Percentiles rank a stretch among this genome's conserved stretches.
phyloP scores from a whole-genome alignment of 2,329 filamentous ascomycete genomes.

The Cladophialophora chaetospira region DNA sequence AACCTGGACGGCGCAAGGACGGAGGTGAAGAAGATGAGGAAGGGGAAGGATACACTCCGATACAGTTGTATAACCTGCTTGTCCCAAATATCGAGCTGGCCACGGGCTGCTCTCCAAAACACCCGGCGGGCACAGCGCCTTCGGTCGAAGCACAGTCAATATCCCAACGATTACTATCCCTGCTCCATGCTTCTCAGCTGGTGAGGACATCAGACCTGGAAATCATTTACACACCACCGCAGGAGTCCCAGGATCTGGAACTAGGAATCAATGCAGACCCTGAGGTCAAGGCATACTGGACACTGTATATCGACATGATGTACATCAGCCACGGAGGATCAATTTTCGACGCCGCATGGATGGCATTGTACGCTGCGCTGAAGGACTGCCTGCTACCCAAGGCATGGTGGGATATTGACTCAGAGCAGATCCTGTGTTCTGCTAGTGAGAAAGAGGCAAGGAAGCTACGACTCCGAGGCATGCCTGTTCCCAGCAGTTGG shows the following conservation, averaged over 20 bases:
- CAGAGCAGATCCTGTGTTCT: conserved; percentile 76
- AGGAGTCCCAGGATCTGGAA: conserved; percentile 31
- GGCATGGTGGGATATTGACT: conserved; percentile 81
- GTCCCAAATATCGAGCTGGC: conserved; percentile 93
- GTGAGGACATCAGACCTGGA: conserved; percentile 69
- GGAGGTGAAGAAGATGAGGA: conserved; percentile 47
- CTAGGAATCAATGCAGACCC: conserved; percentile 49
- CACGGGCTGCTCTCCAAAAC: conserved; percentile 85
- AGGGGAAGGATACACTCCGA: conserved; percentile 41
- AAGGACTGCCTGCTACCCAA: conserved; percentile 73
- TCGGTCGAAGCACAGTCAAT: conserved; percentile 79
- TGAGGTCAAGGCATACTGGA: conserved; percentile 83
- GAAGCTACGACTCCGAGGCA: conserved; percentile 64
- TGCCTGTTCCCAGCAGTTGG: conserved; percentile 74
- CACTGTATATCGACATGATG: conserved; percentile 91
- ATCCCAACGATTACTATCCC: conserved; percentile 74
- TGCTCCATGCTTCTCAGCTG: conserved; percentile 71
- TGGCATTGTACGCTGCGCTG: conserved; percentile 77
- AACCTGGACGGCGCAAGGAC: conserved; percentile 4
- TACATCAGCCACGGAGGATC: conserved; percentile 78
- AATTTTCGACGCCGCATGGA: conserved; percentile 88
- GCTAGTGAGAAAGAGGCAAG: conserved; percentile 57
- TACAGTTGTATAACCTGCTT: conserved; percentile 63
- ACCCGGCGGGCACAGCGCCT: conserved; percentile 72
- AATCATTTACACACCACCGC: conserved; percentile 65